Evolutionary conservation across 2,329 filamentous ascomycete species (phyloP), one percentile per base, ranked within the genome.

Genomic region (Colletotrichum brevisporum): DNA sequence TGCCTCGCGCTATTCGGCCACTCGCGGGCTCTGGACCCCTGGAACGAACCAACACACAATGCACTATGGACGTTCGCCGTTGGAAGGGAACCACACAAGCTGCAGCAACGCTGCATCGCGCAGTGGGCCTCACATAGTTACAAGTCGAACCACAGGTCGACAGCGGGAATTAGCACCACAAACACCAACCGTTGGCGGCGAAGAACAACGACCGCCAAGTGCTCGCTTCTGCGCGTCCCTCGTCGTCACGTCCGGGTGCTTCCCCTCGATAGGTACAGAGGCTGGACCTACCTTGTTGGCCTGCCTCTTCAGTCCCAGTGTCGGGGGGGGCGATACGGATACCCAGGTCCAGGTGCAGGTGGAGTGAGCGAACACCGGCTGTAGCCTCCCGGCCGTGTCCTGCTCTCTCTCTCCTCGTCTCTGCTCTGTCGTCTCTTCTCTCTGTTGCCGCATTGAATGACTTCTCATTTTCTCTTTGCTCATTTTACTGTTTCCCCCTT

Each of bases 101-200:
- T 69, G 66, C 66, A 69, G 66, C 61, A 66, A 60, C 31, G 26
- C 50, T 69, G 66, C 66, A 47, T 60, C 16, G 36, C 16, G 58
- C 47, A 16, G 43, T 57, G 56, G 62, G 55, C 27, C 50, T 24
- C 21, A 24, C 21, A 24, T 24, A 24, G 21, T 24, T 18, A 45
- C n/a, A 36, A 27, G 54, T 54, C 55, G 54, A 60, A 60, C 55
- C 56, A 27, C 31, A 56, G 48, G 47, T 36, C 18, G 31, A 63
- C 52, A 45, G 45, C 36, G 53, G 65, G 53, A 50, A 58, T 58
- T 26, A 58, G 65, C 65, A 68, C 59, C 59, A 50, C 16, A 65
- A 50, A 55, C 50, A 64, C 54, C 18, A 55, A 41, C 27, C 16
- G 53, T 51, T 36, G 48, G 18, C 27, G 36, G 56, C 63, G 24